Conservation (phyloP, 108 stramenopile species). For the Parmales sp. region DNA sequence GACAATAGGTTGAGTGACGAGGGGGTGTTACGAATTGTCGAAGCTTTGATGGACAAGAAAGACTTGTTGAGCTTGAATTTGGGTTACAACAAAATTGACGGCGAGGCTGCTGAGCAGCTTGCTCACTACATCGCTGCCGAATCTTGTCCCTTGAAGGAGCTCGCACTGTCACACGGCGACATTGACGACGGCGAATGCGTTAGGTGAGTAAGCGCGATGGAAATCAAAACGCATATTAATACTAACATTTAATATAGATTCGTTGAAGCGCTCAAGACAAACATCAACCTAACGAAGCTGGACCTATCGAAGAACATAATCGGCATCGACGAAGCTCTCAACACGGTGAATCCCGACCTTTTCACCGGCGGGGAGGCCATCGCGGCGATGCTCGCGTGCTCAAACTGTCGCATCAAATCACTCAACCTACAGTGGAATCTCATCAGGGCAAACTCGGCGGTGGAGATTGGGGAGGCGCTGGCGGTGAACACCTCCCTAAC, state of each 20-base stretch:
- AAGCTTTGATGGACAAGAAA: background rate
- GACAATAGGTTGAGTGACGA: background rate
- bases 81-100: constrained; percentile 15
- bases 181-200: constrained; percentile 24
- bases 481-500: background rate
- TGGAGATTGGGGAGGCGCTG: constrained; percentile 3
- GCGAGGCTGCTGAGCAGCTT: background rate
- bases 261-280: constrained; percentile 3
- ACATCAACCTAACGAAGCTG: constrained; percentile 3
- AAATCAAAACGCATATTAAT: too few species aligned
- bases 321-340: constrained; percentile 14
- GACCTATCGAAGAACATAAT: constrained; percentile 14
- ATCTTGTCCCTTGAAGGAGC: background rate
- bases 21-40: background rate
- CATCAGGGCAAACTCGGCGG: constrained; percentile 13
- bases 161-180: constrained; percentile 15
- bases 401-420: background rate
- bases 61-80: constrained; percentile 4
- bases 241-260: too few species aligned
- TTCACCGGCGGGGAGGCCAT: constrained; percentile 24
- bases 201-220: too few species aligned
- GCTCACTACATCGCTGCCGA: background rate
- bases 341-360: constrained; percentile 19
- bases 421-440: constrained; percentile 23
- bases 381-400: constrained; percentile 7